Evolutionary conservation across 1,139 yeast genomes (phyloP), one percentile per base, ranked within the genome.

Genomic region (Taphrina deformans): DNA sequence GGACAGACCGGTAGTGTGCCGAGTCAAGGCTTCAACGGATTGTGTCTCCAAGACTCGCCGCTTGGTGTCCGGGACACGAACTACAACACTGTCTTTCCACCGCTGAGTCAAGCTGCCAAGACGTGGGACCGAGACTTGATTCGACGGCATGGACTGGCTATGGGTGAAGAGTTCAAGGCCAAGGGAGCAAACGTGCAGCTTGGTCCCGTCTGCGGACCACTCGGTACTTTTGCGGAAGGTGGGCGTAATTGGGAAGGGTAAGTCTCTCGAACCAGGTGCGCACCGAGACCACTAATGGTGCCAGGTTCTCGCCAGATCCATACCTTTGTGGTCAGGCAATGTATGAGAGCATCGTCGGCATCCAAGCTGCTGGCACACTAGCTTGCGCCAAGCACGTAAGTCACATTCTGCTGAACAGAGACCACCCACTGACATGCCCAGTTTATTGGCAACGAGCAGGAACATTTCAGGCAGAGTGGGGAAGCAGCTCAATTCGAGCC

Each of bases 21-120:
- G 26, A 74, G 87, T 31, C 75, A 84, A 44, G 83, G 83, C 10
- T 82, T 85, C 67, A 83, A 85, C 0, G 79, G 82, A n/a, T 73
- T 85, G 14, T 85, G 88, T 70, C 76, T 84, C 33, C 88, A 85
- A 71, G 88, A 85, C 75, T 87, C 87, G 2, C 87, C 87, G 1
- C 79, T 82, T 67, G 89, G 89, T 9, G 84, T 85, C 27, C 76
- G 88, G 67, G 79, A 79, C 66, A 80, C 88, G 2, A 88, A 84
- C 72, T 80, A 81, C 69, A 81, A 80, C 27, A 82, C 87, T 1
- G 80, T 80, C 62, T 84, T 81, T 69, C 88, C 88, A 0, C 80
- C 86, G 0, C 88, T 85, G 0, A 72, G 84, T 60, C 85, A 87
- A 2, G 77, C 84, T 1, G 89, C 85, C 1, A 75, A 85, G 9